Conservation (phyloP, 139 green algal species). For the Gonium pectorale region DNA sequence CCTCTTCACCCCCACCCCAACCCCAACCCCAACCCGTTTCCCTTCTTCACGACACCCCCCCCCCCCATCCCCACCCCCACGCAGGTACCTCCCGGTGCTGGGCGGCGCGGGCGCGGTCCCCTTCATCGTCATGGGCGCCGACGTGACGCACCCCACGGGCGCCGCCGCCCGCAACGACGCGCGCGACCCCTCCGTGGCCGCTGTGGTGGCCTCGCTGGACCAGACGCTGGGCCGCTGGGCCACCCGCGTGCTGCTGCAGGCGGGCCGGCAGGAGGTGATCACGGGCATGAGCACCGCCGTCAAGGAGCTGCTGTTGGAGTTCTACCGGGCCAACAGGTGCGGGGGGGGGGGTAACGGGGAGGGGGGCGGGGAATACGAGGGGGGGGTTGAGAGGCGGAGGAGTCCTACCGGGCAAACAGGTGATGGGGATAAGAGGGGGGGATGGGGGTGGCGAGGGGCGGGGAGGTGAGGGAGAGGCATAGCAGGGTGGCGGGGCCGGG, state of each 20-base stretch:
- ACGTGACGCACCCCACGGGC: constrained; percentile 59
- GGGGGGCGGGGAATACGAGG: too few species aligned
- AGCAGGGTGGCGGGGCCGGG: too few species aligned
- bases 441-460: too few species aligned
- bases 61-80: background rate
- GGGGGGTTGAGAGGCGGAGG: too few species aligned
- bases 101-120: background rate
- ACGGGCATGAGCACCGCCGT: constrained; percentile 15
- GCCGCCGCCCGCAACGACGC: background rate
- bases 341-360: background rate
- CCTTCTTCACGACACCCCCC: background rate
- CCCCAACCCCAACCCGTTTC: background rate
- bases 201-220: constrained; percentile 45
- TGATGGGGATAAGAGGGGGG: too few species aligned
- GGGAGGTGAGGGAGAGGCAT: too few species aligned
- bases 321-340: constrained; percentile 47
- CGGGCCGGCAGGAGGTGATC: constrained; percentile 53
- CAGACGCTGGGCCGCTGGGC: constrained; percentile 27
- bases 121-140: constrained; percentile 55
- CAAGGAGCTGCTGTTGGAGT: constrained; percentile 50
- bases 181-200: constrained; percentile 47
- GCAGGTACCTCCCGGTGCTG: constrained; percentile 33
- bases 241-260: constrained; percentile 53
- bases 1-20: background rate
- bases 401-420: too few species aligned